Evolutionary conservation across 1,139 yeast genomes (phyloP).

Genomic region (Pichia sp.): DNA sequence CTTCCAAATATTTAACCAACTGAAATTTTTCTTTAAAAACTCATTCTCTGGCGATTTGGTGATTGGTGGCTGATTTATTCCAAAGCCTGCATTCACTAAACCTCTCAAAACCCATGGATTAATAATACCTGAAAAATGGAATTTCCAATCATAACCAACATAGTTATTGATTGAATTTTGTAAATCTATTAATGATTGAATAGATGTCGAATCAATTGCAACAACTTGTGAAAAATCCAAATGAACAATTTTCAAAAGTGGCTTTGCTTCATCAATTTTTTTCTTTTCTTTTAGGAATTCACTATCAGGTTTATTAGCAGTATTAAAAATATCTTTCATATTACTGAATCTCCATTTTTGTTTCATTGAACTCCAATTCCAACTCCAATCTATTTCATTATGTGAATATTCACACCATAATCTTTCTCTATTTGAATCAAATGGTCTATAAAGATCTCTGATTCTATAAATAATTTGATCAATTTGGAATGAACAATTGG

Average conservation of each 20-base stretch:
- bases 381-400: slow-evolving; percentile 4
- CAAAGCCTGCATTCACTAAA: slow-evolving; percentile 73
- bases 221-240: slow-evolving; percentile 76
- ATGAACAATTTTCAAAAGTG: slow-evolving; percentile 62
- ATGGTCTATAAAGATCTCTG: slow-evolving; percentile 55
- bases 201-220: slow-evolving; percentile 69
- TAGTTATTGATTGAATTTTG: slow-evolving; percentile 65
- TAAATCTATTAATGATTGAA: slow-evolving; percentile 72
- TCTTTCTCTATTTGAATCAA: slow-evolving; percentile 60
- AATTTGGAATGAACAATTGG: slow-evolving; percentile 69
- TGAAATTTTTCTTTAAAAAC: neutral
- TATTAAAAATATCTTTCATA: neutral
- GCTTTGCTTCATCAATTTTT: slow-evolving; percentile 33
- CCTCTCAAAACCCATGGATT: slow-evolving; percentile 85
- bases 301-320: neutral
- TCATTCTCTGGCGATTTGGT: neutral
- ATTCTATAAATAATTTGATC: slow-evolving; percentile 68
- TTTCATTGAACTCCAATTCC: neutral
- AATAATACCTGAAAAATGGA: slow-evolving; percentile 78
- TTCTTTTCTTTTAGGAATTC: neutral
- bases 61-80: slow-evolving; percentile 29
- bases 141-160: slow-evolving; percentile 79
- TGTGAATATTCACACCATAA: slow-evolving; percentile 69
- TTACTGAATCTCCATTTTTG: neutral
- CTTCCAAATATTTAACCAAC: neutral